Conservation (phyloP, 768 basidiomycete species). For the Austroboletus eburneus region DNA sequence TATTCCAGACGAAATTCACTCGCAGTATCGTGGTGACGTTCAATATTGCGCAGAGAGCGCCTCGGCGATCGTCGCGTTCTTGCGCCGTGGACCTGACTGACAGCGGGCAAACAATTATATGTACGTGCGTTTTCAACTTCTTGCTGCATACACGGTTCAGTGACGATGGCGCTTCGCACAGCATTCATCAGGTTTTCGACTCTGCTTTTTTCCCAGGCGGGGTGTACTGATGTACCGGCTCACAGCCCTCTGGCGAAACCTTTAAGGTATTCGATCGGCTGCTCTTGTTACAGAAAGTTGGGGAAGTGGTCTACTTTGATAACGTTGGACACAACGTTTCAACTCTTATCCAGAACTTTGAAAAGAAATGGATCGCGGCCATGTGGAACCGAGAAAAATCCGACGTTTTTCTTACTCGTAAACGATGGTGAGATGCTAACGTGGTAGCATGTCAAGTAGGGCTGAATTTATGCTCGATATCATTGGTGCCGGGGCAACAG, state of each 20-base stretch:
- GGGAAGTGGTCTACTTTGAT: slow-evolving; percentile 64
- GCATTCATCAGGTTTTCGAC: slow-evolving; percentile 40
- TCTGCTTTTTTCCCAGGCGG: too few species aligned
- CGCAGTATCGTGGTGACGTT: slow-evolving; percentile 74
- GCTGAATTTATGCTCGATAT: slow-evolving; percentile 67
- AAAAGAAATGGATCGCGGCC: slow-evolving; percentile 57
- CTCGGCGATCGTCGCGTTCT: slow-evolving; percentile 75
- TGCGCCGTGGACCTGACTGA: slow-evolving; percentile 73
- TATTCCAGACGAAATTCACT: slow-evolving; percentile 54
- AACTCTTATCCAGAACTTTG: slow-evolving; percentile 75
- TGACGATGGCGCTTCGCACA: slow-evolving; percentile 13
- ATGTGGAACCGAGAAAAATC: slow-evolving; percentile 70
- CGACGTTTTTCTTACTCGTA: slow-evolving; percentile 45
- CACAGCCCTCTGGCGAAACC: slow-evolving; percentile 69
- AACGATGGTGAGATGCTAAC: too few species aligned
- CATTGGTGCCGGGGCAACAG: slow-evolving; percentile 71
- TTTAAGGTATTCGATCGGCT: slow-evolving; percentile 81
- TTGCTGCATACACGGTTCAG: not conserved
- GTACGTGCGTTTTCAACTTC: slow-evolving; percentile 75
- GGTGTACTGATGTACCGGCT: slow-evolving; percentile 1
- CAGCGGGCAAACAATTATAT: slow-evolving; percentile 84
- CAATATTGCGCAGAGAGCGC: slow-evolving; percentile 80
- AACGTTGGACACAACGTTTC: slow-evolving; percentile 61
- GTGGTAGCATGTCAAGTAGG: slow-evolving; percentile 32
- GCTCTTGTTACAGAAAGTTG: slow-evolving; percentile 72